Percentiles rank a stretch among this genome's conserved stretches.
Evolutionary conservation across 2,329 filamentous ascomycete species (phyloP).

Genomic region (Beauveria asiatica): DNA sequence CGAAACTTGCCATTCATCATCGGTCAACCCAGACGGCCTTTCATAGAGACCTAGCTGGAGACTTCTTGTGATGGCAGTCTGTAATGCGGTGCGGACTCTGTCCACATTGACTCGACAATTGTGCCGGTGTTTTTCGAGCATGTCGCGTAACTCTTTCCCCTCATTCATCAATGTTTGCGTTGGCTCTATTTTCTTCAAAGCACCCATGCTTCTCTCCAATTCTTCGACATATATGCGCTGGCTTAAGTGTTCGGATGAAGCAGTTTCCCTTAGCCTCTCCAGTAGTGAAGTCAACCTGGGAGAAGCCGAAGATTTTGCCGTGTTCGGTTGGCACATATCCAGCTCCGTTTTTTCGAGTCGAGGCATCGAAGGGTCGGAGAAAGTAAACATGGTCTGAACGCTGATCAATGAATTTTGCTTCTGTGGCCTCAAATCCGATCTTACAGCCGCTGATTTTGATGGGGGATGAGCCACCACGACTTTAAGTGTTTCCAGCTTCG

Average conservation of each 20-base stretch:
- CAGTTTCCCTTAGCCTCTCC: neutral
- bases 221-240: neutral
- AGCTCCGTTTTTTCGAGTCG: neutral
- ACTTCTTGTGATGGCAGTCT: neutral
- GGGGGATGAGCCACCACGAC: neutral
- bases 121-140: neutral
- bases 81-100: neutral
- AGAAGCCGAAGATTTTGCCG: neutral
- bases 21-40: neutral
- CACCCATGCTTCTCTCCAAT: neutral
- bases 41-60: neutral
- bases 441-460: neutral
- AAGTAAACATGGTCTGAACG: neutral
- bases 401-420: neutral
- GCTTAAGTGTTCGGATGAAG: neutral
- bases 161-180: neutral
- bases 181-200: neutral
- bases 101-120: neutral
- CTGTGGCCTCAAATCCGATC: neutral
- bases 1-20: neutral
- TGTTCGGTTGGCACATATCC: neutral
- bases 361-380: neutral
- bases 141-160: neutral
- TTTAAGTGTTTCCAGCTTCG: neutral
- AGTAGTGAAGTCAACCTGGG: neutral